phyloP scores from a whole-genome alignment of 2,329 filamentous ascomycete genomes.

The Exserohilum turcica region DNA sequence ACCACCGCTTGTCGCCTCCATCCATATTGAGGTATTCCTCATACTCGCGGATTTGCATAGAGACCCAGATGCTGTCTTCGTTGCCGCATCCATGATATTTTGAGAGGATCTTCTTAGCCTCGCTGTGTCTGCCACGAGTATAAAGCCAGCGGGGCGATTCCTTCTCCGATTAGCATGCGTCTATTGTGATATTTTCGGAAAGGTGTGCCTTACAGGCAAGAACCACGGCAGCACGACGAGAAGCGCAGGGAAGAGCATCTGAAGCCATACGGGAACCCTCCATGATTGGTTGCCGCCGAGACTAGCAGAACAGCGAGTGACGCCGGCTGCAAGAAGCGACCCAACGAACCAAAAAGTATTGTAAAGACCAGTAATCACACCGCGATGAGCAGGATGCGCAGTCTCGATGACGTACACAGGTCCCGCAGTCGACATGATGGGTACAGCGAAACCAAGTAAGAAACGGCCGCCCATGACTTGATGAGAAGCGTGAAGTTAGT shows the following conservation, averaged over 20 bases:
- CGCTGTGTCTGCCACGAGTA: constrained; percentile 57
- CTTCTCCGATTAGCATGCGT: background rate
- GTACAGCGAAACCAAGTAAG: constrained; percentile 64
- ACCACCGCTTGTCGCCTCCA: constrained; percentile 62
- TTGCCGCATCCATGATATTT: constrained; percentile 59
- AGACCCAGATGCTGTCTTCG: constrained; percentile 31
- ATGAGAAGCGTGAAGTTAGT: background rate
- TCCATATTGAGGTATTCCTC: constrained; percentile 61
- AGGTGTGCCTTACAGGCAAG: constrained; percentile 57
- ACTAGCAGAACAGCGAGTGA: constrained; percentile 28
- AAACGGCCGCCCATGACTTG: constrained; percentile 61
- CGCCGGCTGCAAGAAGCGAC: constrained; percentile 35
- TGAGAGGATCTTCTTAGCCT: constrained; percentile 61
- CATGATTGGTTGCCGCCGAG: constrained; percentile 26
- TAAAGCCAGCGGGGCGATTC: constrained; percentile 61
- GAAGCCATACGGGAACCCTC: constrained; percentile 35
- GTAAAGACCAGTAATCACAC: constrained; percentile 51
- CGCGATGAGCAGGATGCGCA: constrained; percentile 64
- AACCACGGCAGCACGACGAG: constrained; percentile 56
- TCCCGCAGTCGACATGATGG: constrained; percentile 61
- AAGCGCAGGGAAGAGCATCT: constrained; percentile 40
- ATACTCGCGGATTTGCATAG: constrained; percentile 44
- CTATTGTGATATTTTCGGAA: background rate
- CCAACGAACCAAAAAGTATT: constrained; percentile 54
- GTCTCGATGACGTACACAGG: constrained; percentile 66